These are phyloP conservation scores for Termitomyces sp. DNA, from an alignment of 768 basidiomycete species.

Conservation along the genomic window DNA sequence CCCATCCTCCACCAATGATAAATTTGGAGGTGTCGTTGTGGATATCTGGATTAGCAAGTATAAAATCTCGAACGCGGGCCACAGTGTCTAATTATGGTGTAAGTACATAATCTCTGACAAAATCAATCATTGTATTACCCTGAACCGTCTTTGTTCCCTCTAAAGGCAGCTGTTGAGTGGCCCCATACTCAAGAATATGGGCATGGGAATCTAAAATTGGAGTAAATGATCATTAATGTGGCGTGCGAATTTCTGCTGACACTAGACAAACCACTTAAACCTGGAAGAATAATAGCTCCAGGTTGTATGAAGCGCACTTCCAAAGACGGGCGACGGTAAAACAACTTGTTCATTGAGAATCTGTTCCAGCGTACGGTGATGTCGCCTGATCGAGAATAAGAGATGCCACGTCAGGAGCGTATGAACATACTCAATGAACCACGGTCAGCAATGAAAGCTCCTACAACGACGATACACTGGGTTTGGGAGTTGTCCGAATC, in stretches of 20 bases:
- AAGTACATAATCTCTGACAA: not conserved
- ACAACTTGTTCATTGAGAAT: constrained; percentile 15
- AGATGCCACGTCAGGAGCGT: not conserved
- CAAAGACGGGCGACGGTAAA: constrained; percentile 21
- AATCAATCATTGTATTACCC: constrained; percentile 31
- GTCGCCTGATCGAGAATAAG: constrained; percentile 28
- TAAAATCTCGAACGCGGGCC: constrained; percentile 53
- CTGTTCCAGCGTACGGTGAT: constrained; percentile 35
- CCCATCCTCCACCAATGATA: constrained; percentile 86
- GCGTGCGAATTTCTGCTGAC: not conserved
- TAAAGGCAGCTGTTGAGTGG: constrained; percentile 56
- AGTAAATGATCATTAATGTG: constrained; percentile 5
- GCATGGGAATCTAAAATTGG: constrained; percentile 63
- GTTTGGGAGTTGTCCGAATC: constrained; percentile 44
- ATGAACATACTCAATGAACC: constrained; percentile 50
- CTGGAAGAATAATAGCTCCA: constrained; percentile 65
- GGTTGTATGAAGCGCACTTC: constrained; percentile 44
- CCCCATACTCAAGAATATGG: constrained; percentile 77
- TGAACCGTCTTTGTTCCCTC: constrained; percentile 54
- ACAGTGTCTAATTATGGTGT: constrained; percentile 47
- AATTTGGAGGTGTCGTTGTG: constrained; percentile 50
- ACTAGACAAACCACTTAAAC: constrained; percentile 56
- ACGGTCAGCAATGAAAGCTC: constrained; percentile 42
- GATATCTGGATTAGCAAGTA: constrained; percentile 54
- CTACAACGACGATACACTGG: constrained; percentile 61